Evolutionary conservation across 1,284 basidiomycete species (phyloP).

Genomic region (Phenoliferia sp.): DNA sequence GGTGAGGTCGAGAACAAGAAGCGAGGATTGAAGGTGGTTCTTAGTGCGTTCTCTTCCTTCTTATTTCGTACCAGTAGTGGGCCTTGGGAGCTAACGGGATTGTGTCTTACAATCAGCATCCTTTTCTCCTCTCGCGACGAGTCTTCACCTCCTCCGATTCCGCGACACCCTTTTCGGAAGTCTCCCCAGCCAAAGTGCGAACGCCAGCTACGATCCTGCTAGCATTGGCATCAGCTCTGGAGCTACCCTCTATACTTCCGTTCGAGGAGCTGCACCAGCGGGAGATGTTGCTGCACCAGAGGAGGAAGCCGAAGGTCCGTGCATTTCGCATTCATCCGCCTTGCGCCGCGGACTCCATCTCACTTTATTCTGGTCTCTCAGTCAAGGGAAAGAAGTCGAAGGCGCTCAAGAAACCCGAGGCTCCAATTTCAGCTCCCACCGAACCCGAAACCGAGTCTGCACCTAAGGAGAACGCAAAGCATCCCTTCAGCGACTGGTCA

Average conservation of each 20-base stretch:
- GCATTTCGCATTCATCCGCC: background rate
- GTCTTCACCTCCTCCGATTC: conserved; percentile 32
- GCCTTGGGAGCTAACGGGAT: too few species aligned
- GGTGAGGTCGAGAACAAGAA: conserved; percentile 17
- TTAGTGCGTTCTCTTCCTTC: conserved; percentile 7
- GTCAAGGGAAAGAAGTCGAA: conserved; percentile 26
- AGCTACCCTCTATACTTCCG: conserved; percentile 24
- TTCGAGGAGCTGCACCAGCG: conserved; percentile 15
- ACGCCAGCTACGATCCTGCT: conserved; percentile 32
- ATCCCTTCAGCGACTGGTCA: conserved; percentile 23
- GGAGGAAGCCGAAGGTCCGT: conserved; percentile 10
- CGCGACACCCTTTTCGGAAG: conserved; percentile 33
- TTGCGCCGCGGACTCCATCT: background rate
- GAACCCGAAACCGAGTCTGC: background rate
- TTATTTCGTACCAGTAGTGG: background rate
- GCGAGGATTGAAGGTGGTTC: conserved; percentile 25
- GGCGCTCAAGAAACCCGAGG: conserved; percentile 11
- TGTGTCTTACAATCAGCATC: conserved; percentile 18
- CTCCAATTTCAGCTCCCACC: background rate
- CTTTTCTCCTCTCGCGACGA: conserved; percentile 28
- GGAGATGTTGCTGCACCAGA: background rate
- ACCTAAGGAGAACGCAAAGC: background rate
- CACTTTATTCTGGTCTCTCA: background rate
- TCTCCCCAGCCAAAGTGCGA: conserved; percentile 24
- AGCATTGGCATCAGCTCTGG: conserved; percentile 28